Evolutionary conservation across 768 basidiomycete species (phyloP).

Genomic region (Russula abietina): DNA sequence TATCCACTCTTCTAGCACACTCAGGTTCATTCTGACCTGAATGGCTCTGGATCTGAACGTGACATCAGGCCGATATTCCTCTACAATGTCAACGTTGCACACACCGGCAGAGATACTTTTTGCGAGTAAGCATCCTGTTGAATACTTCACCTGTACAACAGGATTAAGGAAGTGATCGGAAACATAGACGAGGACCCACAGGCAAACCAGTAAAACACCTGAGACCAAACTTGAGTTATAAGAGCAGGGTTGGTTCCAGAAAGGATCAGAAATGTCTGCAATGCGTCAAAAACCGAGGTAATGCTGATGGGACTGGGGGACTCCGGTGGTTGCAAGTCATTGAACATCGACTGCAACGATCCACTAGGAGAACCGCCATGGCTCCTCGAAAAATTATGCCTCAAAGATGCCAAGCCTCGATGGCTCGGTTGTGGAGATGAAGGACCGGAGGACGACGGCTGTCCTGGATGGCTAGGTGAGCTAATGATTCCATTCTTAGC

Average conservation of each 20-base stretch:
- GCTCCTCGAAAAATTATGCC: constrained; percentile 54
- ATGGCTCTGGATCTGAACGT: constrained; percentile 66
- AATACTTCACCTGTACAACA: constrained; percentile 63
- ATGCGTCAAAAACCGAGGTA: constrained; percentile 74
- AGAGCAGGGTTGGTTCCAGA: constrained; percentile 89
- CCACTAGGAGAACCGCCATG: constrained; percentile 41
- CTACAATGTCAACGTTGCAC: not conserved
- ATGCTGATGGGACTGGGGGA: constrained; percentile 47
- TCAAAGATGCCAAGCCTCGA: constrained; percentile 57
- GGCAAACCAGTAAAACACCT: constrained; percentile 97
- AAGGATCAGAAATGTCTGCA: constrained; percentile 75
- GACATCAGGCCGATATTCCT: not conserved
- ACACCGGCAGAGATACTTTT: constrained; percentile 90
- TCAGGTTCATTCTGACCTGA: constrained; percentile 85
- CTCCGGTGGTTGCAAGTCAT: constrained; percentile 39
- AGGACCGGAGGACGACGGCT: constrained; percentile 44
- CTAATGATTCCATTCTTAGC: constrained; percentile 36
- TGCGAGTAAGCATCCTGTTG: constrained; percentile 81
- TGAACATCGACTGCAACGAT: constrained; percentile 46
- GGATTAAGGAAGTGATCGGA: constrained; percentile 22
- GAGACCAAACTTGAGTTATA: constrained; percentile 88
- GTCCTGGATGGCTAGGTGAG: constrained; percentile 43
- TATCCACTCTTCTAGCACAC: constrained; percentile 87
- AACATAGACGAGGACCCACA: constrained; percentile 51
- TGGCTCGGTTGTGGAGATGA: constrained; percentile 19